Evolutionary conservation across 352 stramenopile genomes (phyloP).

Genomic region (Chrysophaeum taylorii): DNA sequence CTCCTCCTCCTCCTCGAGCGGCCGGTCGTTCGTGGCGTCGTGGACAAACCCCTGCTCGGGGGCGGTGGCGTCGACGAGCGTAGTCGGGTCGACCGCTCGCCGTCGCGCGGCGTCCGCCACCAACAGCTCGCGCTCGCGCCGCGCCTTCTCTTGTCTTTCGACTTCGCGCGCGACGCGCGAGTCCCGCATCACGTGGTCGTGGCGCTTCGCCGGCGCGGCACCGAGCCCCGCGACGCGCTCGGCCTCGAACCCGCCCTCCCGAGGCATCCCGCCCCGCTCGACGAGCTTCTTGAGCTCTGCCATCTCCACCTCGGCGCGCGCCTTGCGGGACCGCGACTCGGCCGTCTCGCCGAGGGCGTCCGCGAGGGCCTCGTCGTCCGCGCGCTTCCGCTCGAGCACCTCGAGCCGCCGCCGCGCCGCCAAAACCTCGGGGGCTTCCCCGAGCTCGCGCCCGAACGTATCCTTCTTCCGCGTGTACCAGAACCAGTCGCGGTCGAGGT

Average conservation of each 20-base stretch:
- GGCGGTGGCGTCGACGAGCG: neutral
- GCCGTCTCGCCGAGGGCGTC: conserved; percentile 14
- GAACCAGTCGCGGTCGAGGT: conserved; percentile 10
- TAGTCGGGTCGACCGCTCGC: neutral
- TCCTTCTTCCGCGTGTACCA: conserved; percentile 11
- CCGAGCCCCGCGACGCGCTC: conserved; percentile 8
- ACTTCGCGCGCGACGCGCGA: neutral
- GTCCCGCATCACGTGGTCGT: neutral
- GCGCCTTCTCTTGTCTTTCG: neutral
- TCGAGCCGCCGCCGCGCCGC: conserved; percentile 5
- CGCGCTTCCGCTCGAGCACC: conserved; percentile 1
- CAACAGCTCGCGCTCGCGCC: neutral
- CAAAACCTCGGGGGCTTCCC: neutral
- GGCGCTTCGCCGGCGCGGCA: neutral
- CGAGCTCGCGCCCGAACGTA: neutral
- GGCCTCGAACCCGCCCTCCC: neutral
- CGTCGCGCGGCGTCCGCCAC: neutral
- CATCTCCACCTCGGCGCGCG: neutral
- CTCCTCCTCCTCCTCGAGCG: neutral
- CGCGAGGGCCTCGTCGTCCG: conserved; percentile 4
- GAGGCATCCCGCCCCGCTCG: neutral
- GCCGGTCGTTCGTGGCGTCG: neutral
- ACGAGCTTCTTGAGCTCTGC: neutral
- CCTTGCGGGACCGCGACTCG: conserved; percentile 4
- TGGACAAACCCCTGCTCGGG: neutral